Conservation (phyloP, 352 stramenopile genomes). For the Phytopythium oedochilum region DNA sequence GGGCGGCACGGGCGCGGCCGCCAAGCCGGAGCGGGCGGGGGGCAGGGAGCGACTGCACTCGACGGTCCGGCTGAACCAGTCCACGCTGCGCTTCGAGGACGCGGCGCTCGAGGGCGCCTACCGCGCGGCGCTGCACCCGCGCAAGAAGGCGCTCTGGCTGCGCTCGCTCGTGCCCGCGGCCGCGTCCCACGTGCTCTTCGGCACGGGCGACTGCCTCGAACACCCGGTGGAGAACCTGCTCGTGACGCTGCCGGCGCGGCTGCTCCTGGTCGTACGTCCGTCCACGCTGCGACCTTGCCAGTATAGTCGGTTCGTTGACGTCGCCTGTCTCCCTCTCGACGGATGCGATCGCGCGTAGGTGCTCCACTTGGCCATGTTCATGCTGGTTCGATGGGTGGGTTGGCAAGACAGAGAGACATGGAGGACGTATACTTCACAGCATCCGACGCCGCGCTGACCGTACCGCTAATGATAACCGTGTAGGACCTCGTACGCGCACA, state of each 20-base stretch:
- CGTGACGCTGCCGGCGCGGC: conserved; percentile 61
- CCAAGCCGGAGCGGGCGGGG: background rate
- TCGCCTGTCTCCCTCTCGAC: too few species aligned
- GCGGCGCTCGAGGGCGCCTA: conserved; percentile 56
- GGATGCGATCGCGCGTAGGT: too few species aligned
- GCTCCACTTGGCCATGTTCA: conserved; percentile 68
- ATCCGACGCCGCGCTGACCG: too few species aligned
- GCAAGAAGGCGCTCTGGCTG: conserved; percentile 83
- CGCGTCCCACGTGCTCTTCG: conserved; percentile 71
- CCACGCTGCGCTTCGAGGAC: conserved; percentile 78
- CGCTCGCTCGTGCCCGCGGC: conserved; percentile 71
- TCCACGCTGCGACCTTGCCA: too few species aligned
- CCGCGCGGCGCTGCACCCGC: conserved; percentile 52
- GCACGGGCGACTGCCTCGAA: conserved; percentile 63
- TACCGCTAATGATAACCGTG: background rate
- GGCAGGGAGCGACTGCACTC: conserved; percentile 43
- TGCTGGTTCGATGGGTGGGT: conserved; percentile 64
- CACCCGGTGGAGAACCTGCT: conserved; percentile 60
- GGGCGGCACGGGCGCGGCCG: background rate
- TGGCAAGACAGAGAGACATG: background rate
- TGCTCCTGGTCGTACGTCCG: conserved; percentile 46
- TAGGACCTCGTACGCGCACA: conserved; percentile 59
- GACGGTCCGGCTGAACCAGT: conserved; percentile 78
- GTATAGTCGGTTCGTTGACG: too few species aligned
- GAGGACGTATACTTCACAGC: too few species aligned